Evolutionary conservation across 352 stramenopile genomes (phyloP).

Genomic region (Elongisporangium undulatum): DNA sequence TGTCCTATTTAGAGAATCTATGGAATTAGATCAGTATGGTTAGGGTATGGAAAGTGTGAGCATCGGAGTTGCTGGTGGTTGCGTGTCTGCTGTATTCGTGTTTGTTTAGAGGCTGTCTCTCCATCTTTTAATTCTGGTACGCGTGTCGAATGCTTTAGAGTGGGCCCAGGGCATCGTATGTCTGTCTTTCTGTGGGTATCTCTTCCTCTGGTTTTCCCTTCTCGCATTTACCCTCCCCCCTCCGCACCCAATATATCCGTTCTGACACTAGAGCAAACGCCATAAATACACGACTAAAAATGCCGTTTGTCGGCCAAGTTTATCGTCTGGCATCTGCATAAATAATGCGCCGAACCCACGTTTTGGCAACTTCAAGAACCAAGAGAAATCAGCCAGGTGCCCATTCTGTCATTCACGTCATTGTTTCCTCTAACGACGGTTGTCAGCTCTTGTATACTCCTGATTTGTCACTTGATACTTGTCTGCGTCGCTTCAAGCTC

Average conservation of each 20-base stretch:
- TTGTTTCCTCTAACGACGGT: not conserved
- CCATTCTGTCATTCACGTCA: not conserved
- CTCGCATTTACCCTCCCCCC: no score
- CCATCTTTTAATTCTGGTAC: not conserved
- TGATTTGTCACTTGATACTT: not conserved
- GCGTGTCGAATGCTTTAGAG: no score
- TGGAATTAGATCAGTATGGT: not conserved
- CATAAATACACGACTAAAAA: no score
- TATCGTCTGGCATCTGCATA: not conserved
- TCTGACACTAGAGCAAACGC: no score
- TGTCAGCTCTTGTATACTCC: not conserved
- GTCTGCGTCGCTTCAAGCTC: not conserved
- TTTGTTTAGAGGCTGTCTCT: not conserved
- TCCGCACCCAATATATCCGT: no score
- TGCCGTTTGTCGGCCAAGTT: no score
- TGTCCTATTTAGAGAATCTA: not conserved
- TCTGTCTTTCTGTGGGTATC: no score
- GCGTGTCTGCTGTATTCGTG: not conserved
- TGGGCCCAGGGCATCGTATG: no score
- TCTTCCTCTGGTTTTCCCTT: no score
- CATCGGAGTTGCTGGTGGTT: not conserved
- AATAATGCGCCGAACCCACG: not conserved
- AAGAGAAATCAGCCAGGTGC: not conserved
- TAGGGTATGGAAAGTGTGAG: not conserved
- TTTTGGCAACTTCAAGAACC: not conserved